phyloP scores from a whole-genome alignment of 192 early-diverging fungal genomes.

The Diversispora eburnea region DNA sequence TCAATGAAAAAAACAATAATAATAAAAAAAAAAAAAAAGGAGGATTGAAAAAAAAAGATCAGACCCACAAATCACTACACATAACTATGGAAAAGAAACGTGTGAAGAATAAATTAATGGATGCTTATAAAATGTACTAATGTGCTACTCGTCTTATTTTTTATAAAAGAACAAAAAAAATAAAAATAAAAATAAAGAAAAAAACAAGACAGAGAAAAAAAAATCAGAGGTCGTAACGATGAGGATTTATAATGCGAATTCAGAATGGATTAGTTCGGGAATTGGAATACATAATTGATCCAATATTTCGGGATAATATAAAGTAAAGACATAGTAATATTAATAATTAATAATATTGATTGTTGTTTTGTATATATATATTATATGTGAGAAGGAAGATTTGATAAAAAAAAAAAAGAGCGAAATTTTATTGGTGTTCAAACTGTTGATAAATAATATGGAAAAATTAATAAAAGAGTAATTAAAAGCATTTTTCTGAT shows the following conservation, averaged over 20 bases:
- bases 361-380: too few species aligned
- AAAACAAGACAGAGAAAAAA: constrained; percentile 10
- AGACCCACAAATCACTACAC: not conserved
- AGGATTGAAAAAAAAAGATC: not conserved
- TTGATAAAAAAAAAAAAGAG: not conserved
- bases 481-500: too few species aligned
- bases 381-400: not conserved
- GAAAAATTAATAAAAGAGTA: not conserved
- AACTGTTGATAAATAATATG: not conserved
- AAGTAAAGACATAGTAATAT: not conserved
- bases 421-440: not conserved
- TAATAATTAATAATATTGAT: too few species aligned
- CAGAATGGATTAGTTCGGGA: constrained; percentile 3
- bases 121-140: not conserved
- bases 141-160: not conserved
- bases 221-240: constrained; percentile 1
- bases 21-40: not conserved
- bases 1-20: not conserved
- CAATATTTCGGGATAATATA: constrained; percentile 11
- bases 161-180: not conserved
- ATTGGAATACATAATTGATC: constrained; percentile 7
- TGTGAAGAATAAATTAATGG: not conserved
- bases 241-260: constrained; percentile 10
- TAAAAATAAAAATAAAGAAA: not conserved
- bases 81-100: constrained; percentile 4